Evolutionary conservation across 2,329 filamentous ascomycete genomes (phyloP), one percentile per base, ranked within the genome.

Genomic region (Diaporthe sp.): DNA sequence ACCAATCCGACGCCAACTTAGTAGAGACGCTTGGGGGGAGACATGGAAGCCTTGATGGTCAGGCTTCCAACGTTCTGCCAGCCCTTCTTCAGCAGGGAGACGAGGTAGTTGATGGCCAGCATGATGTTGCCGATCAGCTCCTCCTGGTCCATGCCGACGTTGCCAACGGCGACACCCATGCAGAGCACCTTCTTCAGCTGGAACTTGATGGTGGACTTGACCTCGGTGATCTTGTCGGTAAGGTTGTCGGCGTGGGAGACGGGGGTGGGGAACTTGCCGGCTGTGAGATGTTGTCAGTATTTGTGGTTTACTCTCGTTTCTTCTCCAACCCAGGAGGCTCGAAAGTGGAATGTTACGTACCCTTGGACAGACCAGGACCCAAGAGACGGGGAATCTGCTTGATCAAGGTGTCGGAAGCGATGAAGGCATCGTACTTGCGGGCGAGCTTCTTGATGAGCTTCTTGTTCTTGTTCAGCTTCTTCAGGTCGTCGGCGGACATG

Each of bases 401-500:
- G 94, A 99, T 98, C 85, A 99, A 90, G 85, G 94, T 90, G 86
- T 99, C 97, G 86, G 96, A 98, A 87, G 97, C 94, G 86, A 99
- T 89, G 90, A 99, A 99, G 83, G 97, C 97, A 89, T 99, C 97
- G 93, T 99, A 98, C 92, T 99, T 99, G 93, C 96, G 95, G 80
- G 97, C 97, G 81, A 99, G 94, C 94, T 99, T 99, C 95, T 99
- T 99, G 94, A 99, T 98, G 85, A 98, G 94, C 94, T 99, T 99
- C 95, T 99, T 98, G 95, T 99, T 99, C 95, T 99, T 99, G 94
- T 99, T 99, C 82, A 99, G 95, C 94, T 99, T 99, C 95, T 99
- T 99, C 90, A 99, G 90, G 89, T 99, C 97, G 84, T 99, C 97
- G 81, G 95, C 89, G 84, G 95, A 98, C 97, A 98, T 98, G 90